Conservation (phyloP, 495 filamentous ascomycete species). For the Lentithecium fluviatile region DNA sequence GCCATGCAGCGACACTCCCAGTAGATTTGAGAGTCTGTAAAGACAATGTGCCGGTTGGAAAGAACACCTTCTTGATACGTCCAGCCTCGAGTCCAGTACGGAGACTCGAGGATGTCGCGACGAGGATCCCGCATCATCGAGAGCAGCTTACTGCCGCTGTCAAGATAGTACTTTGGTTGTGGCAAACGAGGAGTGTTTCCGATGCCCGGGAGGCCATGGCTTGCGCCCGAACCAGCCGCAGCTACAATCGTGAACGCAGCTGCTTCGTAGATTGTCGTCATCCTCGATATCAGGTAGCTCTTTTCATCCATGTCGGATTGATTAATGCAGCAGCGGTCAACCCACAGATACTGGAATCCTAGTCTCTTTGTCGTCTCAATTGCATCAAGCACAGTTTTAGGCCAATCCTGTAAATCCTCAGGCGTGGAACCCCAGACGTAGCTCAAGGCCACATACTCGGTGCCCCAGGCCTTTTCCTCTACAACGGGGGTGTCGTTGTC, state of each 20-base stretch:
- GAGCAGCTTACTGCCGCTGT: background rate
- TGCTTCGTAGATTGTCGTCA: too few species aligned
- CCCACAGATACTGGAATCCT: background rate
- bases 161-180: background rate
- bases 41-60: background rate
- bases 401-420: background rate
- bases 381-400: background rate
- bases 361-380: background rate
- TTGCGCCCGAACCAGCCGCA: background rate
- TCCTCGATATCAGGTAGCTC: too few species aligned
- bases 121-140: slow-evolving; percentile 1
- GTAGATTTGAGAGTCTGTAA: background rate
- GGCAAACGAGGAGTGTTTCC: too few species aligned
- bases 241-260: too few species aligned
- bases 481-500: background rate
- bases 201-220: background rate
- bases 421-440: background rate
- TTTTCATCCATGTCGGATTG: background rate
- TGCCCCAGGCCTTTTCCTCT: background rate
- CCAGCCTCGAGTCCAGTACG: background rate
- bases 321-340: background rate
- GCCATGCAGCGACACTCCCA: slow-evolving; percentile 2
- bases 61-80: background rate
- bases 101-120: slow-evolving; percentile 2
- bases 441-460: background rate